A percentile compares a stretch with the other conserved stretches of the same genome.
phyloP scores from a whole-genome alignment of 129 eudicot species.

The Centaurea solstitialis region DNA sequence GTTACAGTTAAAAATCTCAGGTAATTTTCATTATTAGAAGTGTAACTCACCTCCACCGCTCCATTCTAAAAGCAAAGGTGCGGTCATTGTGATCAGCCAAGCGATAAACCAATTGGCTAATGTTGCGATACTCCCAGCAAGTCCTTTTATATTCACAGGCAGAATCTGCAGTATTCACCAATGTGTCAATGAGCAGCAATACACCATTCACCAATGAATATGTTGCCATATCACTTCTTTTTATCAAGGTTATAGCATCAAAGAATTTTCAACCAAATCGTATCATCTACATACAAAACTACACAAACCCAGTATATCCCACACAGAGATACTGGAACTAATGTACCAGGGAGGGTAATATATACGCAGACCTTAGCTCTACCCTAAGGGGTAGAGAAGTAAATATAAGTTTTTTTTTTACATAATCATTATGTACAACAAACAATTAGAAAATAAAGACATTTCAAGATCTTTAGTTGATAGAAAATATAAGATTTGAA shows the following conservation, averaged over 20 bases:
- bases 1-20: too few relatives aligned
- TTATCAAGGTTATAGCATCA: not conserved
- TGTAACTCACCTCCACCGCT: conserved; percentile 71
- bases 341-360: not conserved
- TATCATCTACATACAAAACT: not conserved
- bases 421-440: too few relatives aligned
- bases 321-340: not conserved
- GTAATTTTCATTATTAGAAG: not conserved
- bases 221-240: not conserved
- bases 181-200: not conserved
- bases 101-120: conserved; percentile 77
- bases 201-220: not conserved
- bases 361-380: too few relatives aligned
- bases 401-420: too few relatives aligned
- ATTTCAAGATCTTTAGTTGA: not conserved
- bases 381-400: too few relatives aligned
- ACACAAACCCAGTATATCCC: not conserved
- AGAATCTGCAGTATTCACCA: conserved; percentile 57
- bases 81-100: conserved; percentile 82
- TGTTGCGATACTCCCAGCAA: conserved; percentile 94
- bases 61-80: conserved; percentile 83
- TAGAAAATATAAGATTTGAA: not conserved
- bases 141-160: conserved; percentile 88
- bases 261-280: not conserved
- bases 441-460: too few relatives aligned